Evolutionary conservation across 2,329 filamentous ascomycete genomes (phyloP).

Genomic region (Apiospora malaysiana): DNA sequence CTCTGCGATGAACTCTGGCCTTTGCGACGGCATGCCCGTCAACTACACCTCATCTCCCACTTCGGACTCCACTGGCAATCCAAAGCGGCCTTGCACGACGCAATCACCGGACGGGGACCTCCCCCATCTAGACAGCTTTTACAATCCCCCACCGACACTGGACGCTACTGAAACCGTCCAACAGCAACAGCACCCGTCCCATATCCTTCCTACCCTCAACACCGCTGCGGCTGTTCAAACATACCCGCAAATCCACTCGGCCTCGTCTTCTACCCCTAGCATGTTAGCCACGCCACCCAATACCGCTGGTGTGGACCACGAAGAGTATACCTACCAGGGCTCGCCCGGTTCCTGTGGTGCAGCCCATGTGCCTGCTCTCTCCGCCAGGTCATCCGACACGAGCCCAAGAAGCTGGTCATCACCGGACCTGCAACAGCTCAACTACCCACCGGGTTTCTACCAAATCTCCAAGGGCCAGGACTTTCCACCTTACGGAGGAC

Average conservation of each 20-base stretch:
- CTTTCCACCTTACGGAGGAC: slow-evolving; percentile 27
- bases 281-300: slow-evolving; percentile 45
- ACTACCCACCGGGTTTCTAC: slow-evolving; percentile 25
- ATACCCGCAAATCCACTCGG: slow-evolving; percentile 31
- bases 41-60: slow-evolving; percentile 25
- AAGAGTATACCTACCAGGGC: slow-evolving; percentile 43
- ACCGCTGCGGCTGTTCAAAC: slow-evolving; percentile 27
- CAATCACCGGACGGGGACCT: slow-evolving; percentile 32
- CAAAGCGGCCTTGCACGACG: slow-evolving; percentile 30
- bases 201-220: slow-evolving; percentile 20
- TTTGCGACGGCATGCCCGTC: slow-evolving; percentile 34
- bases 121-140: slow-evolving; percentile 25
- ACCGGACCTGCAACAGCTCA: slow-evolving; percentile 28
- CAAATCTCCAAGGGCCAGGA: slow-evolving; percentile 26
- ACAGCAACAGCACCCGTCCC: slow-evolving; percentile 25
- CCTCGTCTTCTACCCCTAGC: slow-evolving; percentile 32
- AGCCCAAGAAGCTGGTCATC: slow-evolving; percentile 42
- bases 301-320: slow-evolving; percentile 42
- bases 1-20: slow-evolving; percentile 31
- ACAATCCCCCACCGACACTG: slow-evolving; percentile 30
- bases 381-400: slow-evolving; percentile 24
- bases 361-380: slow-evolving; percentile 23
- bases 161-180: slow-evolving; percentile 29
- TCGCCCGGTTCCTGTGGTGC: slow-evolving; percentile 36
- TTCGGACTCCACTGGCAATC: slow-evolving; percentile 26